Conservation (phyloP, 345 rosid genomes). For the Melastoma malabathricum region DNA sequence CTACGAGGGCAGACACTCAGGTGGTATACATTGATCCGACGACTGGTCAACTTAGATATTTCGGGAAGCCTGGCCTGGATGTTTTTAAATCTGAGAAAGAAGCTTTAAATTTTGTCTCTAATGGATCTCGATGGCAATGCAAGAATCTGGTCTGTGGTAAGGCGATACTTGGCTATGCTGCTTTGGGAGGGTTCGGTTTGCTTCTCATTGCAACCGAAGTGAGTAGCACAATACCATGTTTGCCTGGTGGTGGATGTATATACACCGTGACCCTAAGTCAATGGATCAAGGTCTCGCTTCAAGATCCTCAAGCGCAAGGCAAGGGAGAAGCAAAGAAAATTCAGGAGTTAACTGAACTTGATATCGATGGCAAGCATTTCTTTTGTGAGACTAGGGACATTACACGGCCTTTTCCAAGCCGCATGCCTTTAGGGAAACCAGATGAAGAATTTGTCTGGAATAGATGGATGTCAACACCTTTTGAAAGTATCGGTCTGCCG, state of each 20-base stretch:
- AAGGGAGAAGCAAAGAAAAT: slow-evolving; percentile 79
- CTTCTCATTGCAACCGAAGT: slow-evolving; percentile 83
- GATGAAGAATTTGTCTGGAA: slow-evolving; percentile 98
- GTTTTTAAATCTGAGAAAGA: slow-evolving; percentile 63
- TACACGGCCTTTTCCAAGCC: slow-evolving; percentile 86
- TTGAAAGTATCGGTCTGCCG: slow-evolving; percentile 51
- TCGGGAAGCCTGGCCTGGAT: slow-evolving; percentile 57
- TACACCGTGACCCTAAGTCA: slow-evolving; percentile 76
- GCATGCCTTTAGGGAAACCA: slow-evolving; percentile 48
- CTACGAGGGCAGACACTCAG: slow-evolving; percentile 54
- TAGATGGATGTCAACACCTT: slow-evolving; percentile 65
- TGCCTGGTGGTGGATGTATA: slow-evolving; percentile 93
- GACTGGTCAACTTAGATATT: slow-evolving; percentile 54
- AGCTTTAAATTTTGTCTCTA: slow-evolving; percentile 58
- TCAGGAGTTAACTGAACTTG: slow-evolving; percentile 81
- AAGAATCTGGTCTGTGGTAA: slow-evolving; percentile 37
- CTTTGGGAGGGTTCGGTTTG: slow-evolving; percentile 64
- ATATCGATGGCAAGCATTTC: slow-evolving; percentile 88
- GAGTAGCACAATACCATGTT: slow-evolving; percentile 47
- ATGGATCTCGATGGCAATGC: slow-evolving; percentile 45
- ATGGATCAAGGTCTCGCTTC: slow-evolving; percentile 73
- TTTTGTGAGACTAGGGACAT: slow-evolving; percentile 86
- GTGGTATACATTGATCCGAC: slow-evolving; percentile 83
- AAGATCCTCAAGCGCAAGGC: slow-evolving; percentile 71
- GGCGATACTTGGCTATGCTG: slow-evolving; percentile 81